Percentiles rank a stretch among this genome's conserved stretches.
These are phyloP conservation scores for Nicotiana sylvestris DNA, from an alignment of 257 asterid genomes.

Conservation along the genomic window DNA sequence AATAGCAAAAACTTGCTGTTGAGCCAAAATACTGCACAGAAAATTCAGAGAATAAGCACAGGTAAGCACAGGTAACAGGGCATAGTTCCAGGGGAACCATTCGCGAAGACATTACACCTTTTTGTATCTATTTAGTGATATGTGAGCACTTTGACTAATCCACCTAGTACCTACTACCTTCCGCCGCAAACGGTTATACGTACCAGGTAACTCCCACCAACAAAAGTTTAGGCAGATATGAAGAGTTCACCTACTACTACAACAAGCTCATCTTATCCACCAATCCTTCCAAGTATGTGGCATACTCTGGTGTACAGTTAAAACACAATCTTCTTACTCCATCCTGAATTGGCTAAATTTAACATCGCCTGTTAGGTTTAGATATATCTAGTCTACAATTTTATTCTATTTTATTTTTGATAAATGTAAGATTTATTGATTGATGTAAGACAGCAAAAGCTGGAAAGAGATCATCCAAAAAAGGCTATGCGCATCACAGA, in stretches of 20 bases:
- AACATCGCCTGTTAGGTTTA: not conserved
- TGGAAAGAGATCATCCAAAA: too few species aligned
- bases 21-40: not conserved
- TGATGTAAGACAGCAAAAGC: too few species aligned
- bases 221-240: not conserved
- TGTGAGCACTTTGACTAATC: not conserved
- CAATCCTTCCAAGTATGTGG: not conserved
- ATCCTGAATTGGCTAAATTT: not conserved
- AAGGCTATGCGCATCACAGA: too few species aligned
- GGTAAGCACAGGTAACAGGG: not conserved
- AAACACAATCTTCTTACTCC: not conserved
- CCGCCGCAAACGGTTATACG: not conserved
- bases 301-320: not conserved
- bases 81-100: not conserved
- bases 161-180: not conserved
- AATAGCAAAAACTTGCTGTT: not conserved
- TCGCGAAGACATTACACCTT: not conserved
- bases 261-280: not conserved
- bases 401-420: too few species aligned
- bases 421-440: too few species aligned
- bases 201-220: not conserved
- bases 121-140: not conserved
- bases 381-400: not conserved
- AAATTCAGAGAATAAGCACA: not conserved
- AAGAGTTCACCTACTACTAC: not conserved